Evolutionary conservation across 306 rosid species (phyloP).

Genomic region (Gillenia trifoliata): DNA sequence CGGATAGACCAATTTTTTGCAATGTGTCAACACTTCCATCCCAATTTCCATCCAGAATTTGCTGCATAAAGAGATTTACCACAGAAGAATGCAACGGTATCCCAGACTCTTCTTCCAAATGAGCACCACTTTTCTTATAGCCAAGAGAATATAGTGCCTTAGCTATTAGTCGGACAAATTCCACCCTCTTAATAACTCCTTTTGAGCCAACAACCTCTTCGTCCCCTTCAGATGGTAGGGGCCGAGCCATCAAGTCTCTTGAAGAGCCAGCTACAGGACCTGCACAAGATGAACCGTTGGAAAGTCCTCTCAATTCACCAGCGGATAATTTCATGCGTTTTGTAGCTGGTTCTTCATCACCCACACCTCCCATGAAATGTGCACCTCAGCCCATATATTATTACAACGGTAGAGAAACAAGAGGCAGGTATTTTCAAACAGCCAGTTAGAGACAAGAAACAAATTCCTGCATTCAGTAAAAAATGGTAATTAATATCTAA

Average conservation of each 20-base stretch:
- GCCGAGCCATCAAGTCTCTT: slow-evolving; percentile 87
- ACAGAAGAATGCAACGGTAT: slow-evolving; percentile 66
- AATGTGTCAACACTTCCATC: slow-evolving; percentile 69
- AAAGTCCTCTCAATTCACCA: slow-evolving; percentile 57
- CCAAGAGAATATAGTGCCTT: slow-evolving; percentile 94
- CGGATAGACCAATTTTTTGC: slow-evolving; percentile 57
- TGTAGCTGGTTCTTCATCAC: slow-evolving; percentile 96
- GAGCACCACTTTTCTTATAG: slow-evolving; percentile 73
- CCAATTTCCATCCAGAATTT: slow-evolving; percentile 81
- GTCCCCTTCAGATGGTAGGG: slow-evolving; percentile 77
- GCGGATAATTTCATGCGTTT: slow-evolving; percentile 81
- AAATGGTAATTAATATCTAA: slow-evolving; percentile 19
- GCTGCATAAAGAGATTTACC: slow-evolving; percentile 71
- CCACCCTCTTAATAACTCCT: slow-evolving; percentile 79
- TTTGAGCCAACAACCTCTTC: slow-evolving; percentile 81
- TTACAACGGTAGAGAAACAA: slow-evolving; percentile 29
- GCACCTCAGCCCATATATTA: slow-evolving; percentile 96
- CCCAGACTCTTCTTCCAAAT: slow-evolving; percentile 92
- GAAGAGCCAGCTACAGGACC: slow-evolving; percentile 66
- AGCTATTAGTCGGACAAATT: slow-evolving; percentile 91
- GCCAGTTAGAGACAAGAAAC: slow-evolving; percentile 24
- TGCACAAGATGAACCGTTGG: slow-evolving; percentile 73
- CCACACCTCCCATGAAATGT: slow-evolving; percentile 99
- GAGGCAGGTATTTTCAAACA: slow-evolving; percentile 21
- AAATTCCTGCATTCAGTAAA: slow-evolving; percentile 34